Base-by-base conservation (phyloP, 2,329 filamentous ascomycete genomes). In the Sporothrix sp. region DNA sequence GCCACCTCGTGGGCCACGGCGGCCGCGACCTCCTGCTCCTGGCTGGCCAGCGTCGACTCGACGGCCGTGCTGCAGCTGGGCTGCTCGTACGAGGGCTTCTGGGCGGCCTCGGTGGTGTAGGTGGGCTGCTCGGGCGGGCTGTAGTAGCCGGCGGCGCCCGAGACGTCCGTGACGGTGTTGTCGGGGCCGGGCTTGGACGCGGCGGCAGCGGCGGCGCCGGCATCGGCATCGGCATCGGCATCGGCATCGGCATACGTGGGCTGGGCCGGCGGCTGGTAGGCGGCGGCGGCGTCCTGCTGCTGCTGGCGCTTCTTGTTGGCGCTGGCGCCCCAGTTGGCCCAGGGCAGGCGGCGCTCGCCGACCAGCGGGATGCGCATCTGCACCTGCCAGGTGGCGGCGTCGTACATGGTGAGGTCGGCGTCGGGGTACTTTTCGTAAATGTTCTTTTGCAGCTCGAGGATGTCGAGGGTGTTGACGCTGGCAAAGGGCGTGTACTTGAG, bases 391-490 rank as follows among this genome's bases (percentile, higher is more conserved):
- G 46, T 52, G n/a, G 18, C 16, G 45, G 46, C 36, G 40, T 54
- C 49, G 30, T 46, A 49, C 49, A 52, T 50, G 45, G 45, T 33
- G 13, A 52, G 46, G 46, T 54, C 20, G 32, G 53, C 53, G 18
- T 54, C 53, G 7, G 53, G 53, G 46, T 52, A 54, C 50, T 52
- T 52, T 30, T 54, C 50, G 43, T 54, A 43, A 28, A 54, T 54
- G 36, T 47, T 52, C 50, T 52, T 54, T n/a, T 54, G 53, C 28
- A 54, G 50, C 53, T 54, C 53, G 35, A 57, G 42, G 9, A 53
- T 50, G 23, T 57, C 55, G 10, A 57, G 49, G 3, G 51, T 38
- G 38, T 52, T 51, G 42, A 53, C 55, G 27, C 50, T 55, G 20
- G 47, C 39, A 10, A 49, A 30, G 13, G 48, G 39, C 38, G 54